Percentiles rank a stretch among this genome's conserved stretches.
These are phyloP conservation scores for Neofusicoccum ribis DNA, from an alignment of 2,329 filamentous ascomycete genomes.

Conservation along the genomic window DNA sequence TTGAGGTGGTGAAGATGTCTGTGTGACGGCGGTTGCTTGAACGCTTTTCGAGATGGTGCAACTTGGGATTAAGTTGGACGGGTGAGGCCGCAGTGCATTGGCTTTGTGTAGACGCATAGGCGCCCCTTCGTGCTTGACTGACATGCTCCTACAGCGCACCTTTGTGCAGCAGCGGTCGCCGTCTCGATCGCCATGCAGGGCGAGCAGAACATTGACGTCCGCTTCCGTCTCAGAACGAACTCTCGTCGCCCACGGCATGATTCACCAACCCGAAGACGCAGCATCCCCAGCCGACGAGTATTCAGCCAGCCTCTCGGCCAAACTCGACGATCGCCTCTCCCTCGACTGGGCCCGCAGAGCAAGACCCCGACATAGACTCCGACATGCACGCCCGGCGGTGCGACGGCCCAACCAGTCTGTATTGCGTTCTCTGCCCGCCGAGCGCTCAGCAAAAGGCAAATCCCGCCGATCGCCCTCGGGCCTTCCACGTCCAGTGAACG, in stretches of 20 bases:
- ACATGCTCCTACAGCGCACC: too few species aligned
- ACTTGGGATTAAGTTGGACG: too few species aligned
- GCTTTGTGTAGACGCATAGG: too few species aligned
- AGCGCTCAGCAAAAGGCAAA: conserved; percentile 24
- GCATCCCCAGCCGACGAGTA: background rate
- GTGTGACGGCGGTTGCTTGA: too few species aligned
- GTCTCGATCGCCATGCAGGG: too few species aligned
- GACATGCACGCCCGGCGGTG: conserved; percentile 24
- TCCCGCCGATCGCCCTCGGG: too few species aligned
- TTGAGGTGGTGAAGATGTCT: too few species aligned
- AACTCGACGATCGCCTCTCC: conserved; percentile 12
- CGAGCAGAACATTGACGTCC: background rate
- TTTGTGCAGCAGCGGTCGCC: too few species aligned
- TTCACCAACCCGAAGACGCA: background rate
- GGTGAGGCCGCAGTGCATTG: too few species aligned
- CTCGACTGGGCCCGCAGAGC: conserved; percentile 15
- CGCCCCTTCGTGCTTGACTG: too few species aligned
- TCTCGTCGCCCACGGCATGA: background rate
- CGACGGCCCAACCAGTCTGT: background rate
- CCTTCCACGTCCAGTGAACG: too few species aligned
- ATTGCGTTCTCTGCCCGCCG: conserved; percentile 36
- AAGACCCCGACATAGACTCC: conserved; percentile 33
- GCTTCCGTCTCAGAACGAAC: background rate
- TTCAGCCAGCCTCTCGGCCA: conserved; percentile 33
- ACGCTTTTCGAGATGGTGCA: too few species aligned